Conservation (phyloP, 495 filamentous ascomycete species). For the Daldinia vernicosa region DNA sequence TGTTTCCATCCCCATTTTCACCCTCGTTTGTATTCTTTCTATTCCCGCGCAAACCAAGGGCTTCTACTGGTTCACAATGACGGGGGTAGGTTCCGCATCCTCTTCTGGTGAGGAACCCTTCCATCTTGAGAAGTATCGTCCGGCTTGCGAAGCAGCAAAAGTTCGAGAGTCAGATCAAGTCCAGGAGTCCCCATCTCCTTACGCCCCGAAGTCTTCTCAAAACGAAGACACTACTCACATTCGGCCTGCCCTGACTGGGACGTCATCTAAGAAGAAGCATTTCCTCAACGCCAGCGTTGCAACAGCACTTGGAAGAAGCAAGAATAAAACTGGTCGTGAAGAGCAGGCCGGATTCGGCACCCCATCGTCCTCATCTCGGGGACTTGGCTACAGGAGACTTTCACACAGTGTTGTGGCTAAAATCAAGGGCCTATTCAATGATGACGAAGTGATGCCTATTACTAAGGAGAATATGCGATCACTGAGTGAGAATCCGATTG, state of each 20-base stretch:
- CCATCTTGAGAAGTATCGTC: constrained; percentile 19
- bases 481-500: neutral
- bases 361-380: neutral
- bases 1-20: neutral
- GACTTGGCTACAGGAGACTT: neutral
- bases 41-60: neutral
- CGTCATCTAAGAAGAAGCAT: neutral
- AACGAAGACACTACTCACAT: neutral
- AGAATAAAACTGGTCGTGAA: neutral
- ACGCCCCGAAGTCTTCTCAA: neutral
- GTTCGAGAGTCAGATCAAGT: neutral
- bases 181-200: neutral
- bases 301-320: neutral
- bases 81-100: neutral
- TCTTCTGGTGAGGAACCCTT: constrained; percentile 2
- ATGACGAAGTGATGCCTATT: neutral
- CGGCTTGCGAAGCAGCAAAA: neutral
- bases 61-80: neutral
- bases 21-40: no score
- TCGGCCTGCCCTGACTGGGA: neutral
- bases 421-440: constrained; percentile 11
- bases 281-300: neutral
- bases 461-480: neutral
- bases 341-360: neutral
- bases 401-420: neutral